phyloP scores from a whole-genome alignment of 257 asterid species.

The Cinchona pubescens region DNA sequence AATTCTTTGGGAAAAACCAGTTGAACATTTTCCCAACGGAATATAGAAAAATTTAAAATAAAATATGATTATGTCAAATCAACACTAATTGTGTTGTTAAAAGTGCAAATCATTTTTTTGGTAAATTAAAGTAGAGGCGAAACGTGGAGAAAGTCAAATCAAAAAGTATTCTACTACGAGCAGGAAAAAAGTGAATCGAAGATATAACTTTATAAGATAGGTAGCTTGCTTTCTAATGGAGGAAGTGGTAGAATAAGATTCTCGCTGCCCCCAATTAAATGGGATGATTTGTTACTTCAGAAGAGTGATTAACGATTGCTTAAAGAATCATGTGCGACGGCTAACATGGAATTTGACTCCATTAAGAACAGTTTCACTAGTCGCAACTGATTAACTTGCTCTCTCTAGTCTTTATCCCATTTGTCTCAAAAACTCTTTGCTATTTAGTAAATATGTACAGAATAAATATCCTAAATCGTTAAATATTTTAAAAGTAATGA shows the following conservation, averaged over 20 bases:
- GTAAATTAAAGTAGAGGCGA: slow-evolving; percentile 15
- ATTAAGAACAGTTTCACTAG: background rate
- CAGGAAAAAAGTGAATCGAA: slow-evolving; percentile 8
- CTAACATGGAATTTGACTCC: slow-evolving; percentile 1
- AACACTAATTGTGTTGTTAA: slow-evolving; percentile 17
- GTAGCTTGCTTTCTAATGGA: background rate
- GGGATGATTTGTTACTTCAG: slow-evolving; percentile 10
- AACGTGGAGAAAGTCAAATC: slow-evolving; percentile 25
- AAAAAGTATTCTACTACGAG: background rate
- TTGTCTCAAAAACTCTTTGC: no score
- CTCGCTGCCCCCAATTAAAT: slow-evolving; percentile 19
- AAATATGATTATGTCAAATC: background rate
- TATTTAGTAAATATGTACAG: no score
- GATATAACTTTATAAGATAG: slow-evolving; percentile 2
- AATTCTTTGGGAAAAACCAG: background rate
- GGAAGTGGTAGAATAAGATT: slow-evolving; percentile 29
- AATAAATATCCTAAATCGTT: no score
- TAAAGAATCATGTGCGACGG: background rate
- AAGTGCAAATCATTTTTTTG: slow-evolving; percentile 17
- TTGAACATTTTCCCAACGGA: background rate
- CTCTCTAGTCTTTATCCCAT: background rate
- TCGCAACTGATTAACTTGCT: background rate
- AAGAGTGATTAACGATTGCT: background rate
- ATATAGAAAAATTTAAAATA: background rate
- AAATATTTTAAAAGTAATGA: no score